These are phyloP conservation scores for Suillus subluteus DNA, from an alignment of 768 basidiomycete genomes.

Conservation along the genomic window DNA sequence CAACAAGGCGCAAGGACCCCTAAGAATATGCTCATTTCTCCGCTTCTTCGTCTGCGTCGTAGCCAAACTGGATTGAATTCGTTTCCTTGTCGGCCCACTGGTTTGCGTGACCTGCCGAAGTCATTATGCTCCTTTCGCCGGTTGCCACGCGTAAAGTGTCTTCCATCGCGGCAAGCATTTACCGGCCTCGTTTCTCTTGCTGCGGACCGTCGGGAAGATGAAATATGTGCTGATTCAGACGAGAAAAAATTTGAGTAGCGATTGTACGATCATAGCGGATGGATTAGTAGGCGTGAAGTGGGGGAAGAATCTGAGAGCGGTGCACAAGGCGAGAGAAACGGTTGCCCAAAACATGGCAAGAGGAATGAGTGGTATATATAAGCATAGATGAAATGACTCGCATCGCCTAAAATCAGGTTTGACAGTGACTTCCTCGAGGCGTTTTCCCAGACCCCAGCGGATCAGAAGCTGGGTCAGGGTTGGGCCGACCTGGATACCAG, in stretches of 20 bases:
- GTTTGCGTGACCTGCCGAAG: slow-evolving; percentile 44
- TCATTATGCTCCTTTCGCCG: slow-evolving; percentile 18
- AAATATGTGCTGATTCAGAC: slow-evolving; percentile 56
- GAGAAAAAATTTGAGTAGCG: slow-evolving; percentile 50
- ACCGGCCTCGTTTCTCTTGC: slow-evolving; percentile 52
- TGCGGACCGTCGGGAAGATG: slow-evolving; percentile 58
- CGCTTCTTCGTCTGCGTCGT: slow-evolving; percentile 55
- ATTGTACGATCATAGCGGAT: slow-evolving; percentile 55
- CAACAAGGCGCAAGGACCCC: slow-evolving; percentile 6
- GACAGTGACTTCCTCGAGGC: slow-evolving; percentile 42
- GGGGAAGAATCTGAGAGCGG: slow-evolving; percentile 43
- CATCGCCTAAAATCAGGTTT: slow-evolving; percentile 49
- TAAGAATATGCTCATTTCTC: slow-evolving; percentile 41
- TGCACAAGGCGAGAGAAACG: slow-evolving; percentile 52
- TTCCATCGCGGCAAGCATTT: slow-evolving; percentile 54
- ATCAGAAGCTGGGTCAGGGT: slow-evolving; percentile 50
- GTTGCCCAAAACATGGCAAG: slow-evolving; percentile 42
- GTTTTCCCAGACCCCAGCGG: slow-evolving; percentile 52
- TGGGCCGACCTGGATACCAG: slow-evolving; percentile 51
- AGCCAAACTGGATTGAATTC: slow-evolving; percentile 50
- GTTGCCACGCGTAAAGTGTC: slow-evolving; percentile 33
- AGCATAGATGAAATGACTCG: slow-evolving; percentile 18
- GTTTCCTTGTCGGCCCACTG: slow-evolving; percentile 62
- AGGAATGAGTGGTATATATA: not conserved
- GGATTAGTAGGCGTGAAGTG: slow-evolving; percentile 55